phyloP scores from a whole-genome alignment of 2,329 filamentous ascomycete genomes.

The Mariannaea sp. region DNA sequence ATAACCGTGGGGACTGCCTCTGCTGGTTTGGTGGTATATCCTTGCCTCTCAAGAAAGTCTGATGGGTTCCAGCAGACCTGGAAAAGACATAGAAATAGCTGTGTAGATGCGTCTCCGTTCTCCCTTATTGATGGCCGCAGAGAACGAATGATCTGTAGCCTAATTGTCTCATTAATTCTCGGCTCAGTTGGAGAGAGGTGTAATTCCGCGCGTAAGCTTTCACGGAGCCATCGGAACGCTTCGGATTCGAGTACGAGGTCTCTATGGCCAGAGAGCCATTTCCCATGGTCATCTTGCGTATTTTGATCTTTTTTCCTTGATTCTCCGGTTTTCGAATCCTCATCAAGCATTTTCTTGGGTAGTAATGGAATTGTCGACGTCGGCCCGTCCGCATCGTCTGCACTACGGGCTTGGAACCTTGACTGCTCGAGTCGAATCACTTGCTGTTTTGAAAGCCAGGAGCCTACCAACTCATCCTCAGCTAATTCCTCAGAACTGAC shows the following conservation, averaged over 20 bases:
- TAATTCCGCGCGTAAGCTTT: conserved; percentile 1
- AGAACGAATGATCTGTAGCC: not conserved
- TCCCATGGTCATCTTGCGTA: not conserved
- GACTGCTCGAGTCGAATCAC: not conserved
- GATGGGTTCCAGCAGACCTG: conserved; percentile 1
- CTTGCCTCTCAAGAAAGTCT: conserved; percentile 4
- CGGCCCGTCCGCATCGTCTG: not conserved
- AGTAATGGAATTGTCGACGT: too few relatives aligned
- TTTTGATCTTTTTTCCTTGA: not conserved
- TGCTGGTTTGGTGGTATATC: not conserved
- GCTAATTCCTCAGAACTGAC: not conserved
- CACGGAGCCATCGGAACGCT: conserved; percentile 10
- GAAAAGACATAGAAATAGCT: not conserved
- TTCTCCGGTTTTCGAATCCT: not conserved
- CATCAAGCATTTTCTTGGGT: too few relatives aligned
- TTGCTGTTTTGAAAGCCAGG: not conserved
- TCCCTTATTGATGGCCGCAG: not conserved
- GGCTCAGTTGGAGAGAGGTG: conserved; percentile 2
- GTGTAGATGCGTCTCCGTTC: not conserved
- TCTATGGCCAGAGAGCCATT: not conserved
- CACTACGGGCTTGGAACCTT: not conserved
- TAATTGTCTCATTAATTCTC: not conserved
- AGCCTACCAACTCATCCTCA: not conserved
- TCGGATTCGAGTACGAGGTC: not conserved
- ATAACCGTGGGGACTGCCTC: conserved; percentile 1